Percentiles rank a stretch among this genome's conserved stretches.
Evolutionary conservation across 116 monocot species (phyloP).

Genomic region (Dioscorea cayenensis): DNA sequence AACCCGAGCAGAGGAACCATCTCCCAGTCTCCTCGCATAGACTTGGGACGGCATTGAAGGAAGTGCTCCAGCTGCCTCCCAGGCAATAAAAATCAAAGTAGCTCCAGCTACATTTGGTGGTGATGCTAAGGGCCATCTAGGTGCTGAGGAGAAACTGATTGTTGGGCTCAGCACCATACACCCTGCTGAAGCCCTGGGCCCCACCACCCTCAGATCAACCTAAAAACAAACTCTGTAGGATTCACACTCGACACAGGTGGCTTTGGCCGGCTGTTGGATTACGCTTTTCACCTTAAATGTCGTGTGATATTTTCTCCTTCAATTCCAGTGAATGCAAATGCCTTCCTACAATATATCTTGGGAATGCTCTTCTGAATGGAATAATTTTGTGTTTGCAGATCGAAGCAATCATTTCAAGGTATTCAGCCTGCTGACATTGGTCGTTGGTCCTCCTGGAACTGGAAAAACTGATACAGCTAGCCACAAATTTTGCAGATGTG

Average conservation of each 20-base stretch:
- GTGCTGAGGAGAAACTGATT: slow-evolving; percentile 46
- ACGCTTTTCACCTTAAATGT: not conserved
- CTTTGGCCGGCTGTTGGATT: not conserved
- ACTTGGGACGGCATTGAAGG: slow-evolving; percentile 62
- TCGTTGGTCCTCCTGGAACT: slow-evolving; percentile 99
- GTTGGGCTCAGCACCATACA: slow-evolving; percentile 86
- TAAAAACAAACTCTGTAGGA: slow-evolving; percentile 87
- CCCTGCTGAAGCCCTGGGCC: slow-evolving; percentile 96
- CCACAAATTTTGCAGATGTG: slow-evolving; percentile 96
- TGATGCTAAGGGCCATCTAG: slow-evolving; percentile 15
- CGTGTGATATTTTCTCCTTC: not conserved
- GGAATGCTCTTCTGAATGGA: not conserved
- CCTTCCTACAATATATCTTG: not conserved
- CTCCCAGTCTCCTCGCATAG: slow-evolving; percentile 70
- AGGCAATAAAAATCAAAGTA: slow-evolving; percentile 45
- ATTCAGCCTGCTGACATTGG: slow-evolving; percentile 98
- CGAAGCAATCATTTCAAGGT: slow-evolving; percentile 97
- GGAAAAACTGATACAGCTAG: slow-evolving; percentile 99
- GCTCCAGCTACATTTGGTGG: slow-evolving; percentile 3
- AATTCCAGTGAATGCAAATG: not conserved
- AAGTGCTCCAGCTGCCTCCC: slow-evolving; percentile 71
- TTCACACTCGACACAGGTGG: slow-evolving; percentile 98
- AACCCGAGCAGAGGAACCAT: slow-evolving; percentile 37
- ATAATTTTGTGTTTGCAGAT: slow-evolving; percentile 36
- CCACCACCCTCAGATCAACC: slow-evolving; percentile 95